A percentile compares a stretch with the other conserved stretches of the same genome.
These are phyloP conservation scores for Solanum hybrid DNA, from an alignment of 305 asterid species.

Conservation along the genomic window DNA sequence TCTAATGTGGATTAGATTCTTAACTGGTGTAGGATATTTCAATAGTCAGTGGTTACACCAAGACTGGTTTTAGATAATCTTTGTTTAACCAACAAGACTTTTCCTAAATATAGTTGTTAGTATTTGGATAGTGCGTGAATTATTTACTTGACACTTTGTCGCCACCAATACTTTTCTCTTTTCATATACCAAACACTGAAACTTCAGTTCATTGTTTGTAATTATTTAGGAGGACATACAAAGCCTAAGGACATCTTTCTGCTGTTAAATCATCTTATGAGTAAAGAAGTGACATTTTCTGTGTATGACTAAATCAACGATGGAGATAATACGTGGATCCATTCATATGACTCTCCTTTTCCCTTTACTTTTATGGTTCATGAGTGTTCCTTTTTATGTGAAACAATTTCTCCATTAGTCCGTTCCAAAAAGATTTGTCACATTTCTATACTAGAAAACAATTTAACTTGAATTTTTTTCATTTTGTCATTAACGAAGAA, in stretches of 20 bases:
- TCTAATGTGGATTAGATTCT: neutral
- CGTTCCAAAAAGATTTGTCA: neutral
- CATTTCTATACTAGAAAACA: neutral
- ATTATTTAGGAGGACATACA: neutral
- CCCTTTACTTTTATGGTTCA: neutral
- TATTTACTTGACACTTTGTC: neutral
- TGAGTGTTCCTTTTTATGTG: neutral
- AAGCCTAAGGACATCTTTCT: neutral
- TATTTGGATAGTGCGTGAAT: neutral
- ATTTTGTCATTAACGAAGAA: neutral
- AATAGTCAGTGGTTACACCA: neutral
- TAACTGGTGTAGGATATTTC: neutral
- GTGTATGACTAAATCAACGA: neutral
- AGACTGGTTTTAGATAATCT: neutral
- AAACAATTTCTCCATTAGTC: neutral
- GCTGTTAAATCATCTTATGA: neutral
- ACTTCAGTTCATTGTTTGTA: neutral
- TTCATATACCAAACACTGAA: neutral
- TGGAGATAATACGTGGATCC: neutral
- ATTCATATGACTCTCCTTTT: neutral
- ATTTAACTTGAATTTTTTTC: neutral
- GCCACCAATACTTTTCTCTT: neutral
- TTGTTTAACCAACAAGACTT: neutral
- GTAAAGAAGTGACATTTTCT: neutral
- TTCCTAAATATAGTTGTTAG: neutral